These are phyloP conservation scores for Dioscorea alata DNA, from an alignment of 106 monocot species.

Conservation along the genomic window DNA sequence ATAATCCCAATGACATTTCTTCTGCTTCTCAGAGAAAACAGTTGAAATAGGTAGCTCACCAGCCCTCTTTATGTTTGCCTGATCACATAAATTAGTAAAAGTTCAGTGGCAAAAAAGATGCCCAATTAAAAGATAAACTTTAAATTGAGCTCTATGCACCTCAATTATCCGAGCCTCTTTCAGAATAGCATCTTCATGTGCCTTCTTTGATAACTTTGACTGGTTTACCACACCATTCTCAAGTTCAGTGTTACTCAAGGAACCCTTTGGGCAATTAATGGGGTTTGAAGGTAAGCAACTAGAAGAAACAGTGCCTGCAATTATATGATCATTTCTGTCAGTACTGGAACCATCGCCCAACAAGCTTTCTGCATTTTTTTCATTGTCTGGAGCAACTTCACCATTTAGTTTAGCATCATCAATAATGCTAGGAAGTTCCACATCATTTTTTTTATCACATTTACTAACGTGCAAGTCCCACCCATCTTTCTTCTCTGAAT, in stretches of 20 bases:
- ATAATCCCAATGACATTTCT: slow-evolving; percentile 92
- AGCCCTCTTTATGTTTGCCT: slow-evolving; percentile 68
- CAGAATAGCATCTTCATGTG: slow-evolving; percentile 73
- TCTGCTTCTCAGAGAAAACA: slow-evolving; percentile 37
- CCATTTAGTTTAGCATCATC: slow-evolving; percentile 12
- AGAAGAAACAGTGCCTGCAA: neutral
- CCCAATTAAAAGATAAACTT: neutral
- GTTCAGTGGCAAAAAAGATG: neutral
- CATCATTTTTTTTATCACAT: slow-evolving; percentile 6
- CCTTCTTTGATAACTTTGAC: slow-evolving; percentile 38
- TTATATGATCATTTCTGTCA: slow-evolving; percentile 12
- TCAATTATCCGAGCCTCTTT: slow-evolving; percentile 75
- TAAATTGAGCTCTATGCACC: slow-evolving; percentile 31
- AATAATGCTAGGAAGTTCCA: slow-evolving; percentile 1
- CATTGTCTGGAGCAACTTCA: slow-evolving; percentile 13
- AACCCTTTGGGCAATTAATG: slow-evolving; percentile 7
- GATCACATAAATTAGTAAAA: slow-evolving; percentile 18
- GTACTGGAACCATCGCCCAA: slow-evolving; percentile 16
- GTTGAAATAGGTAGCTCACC: slow-evolving; percentile 34
- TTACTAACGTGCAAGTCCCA: slow-evolving; percentile 12
- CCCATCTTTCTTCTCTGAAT: slow-evolving; percentile 43
- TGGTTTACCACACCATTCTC: slow-evolving; percentile 21
- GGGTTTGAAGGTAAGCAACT: slow-evolving; percentile 15
- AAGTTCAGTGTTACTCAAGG: slow-evolving; percentile 24
- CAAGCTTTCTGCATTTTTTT: slow-evolving; percentile 16